Base-by-base conservation (phyloP, 2,329 filamentous ascomycete species). In the Colletotrichum coccodes region DNA sequence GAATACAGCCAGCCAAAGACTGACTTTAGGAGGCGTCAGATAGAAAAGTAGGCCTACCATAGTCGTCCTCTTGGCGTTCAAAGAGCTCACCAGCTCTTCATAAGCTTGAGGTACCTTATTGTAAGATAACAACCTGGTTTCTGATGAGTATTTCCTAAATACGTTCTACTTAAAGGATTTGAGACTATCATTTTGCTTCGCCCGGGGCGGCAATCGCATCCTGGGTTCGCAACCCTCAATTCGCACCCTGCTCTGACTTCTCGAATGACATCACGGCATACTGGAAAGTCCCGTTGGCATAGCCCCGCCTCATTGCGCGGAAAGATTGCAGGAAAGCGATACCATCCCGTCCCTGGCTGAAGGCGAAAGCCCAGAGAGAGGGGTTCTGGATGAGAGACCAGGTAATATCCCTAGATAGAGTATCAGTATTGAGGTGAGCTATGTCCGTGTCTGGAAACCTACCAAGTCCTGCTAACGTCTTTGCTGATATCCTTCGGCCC, bases 291-390 rank as follows among this genome's bases (percentile, higher is more conserved):
- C 86, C 87, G 66, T 89, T 88, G 0, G 84, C 84, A 73, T 89
- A 90, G 0, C 87, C 87, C 66, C 87, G 80, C 70, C 87, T 80
- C 88, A 90, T 90, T 7, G 88, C 87, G 18, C 87, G 82, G 78
- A 90, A 90, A 1, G 87, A 85, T 75, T 90, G 87, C 65, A 90
- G 76, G 71, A 90, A 90, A 4, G 87, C 86, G 47, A 90, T 83
- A 3, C 87, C 87, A 71, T 90, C 88, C 57, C 88, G 79, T 12
- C 88, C 88, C 72, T 90, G 88, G 26, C 86, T 85, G 47, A 89
- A 83, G 5, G 88, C 88, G 70, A 90, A 89, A 0, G 87, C 85
- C 88, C 88, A 90, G 8, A 90, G 81, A 3, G 86, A 84, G 0
- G 88, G 87, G 30, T 86, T 89, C 69, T 89, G 87, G 18, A 90